Evolutionary conservation across 169 alveolate species (phyloP).

Genomic region (Plasmodium yoelii): DNA sequence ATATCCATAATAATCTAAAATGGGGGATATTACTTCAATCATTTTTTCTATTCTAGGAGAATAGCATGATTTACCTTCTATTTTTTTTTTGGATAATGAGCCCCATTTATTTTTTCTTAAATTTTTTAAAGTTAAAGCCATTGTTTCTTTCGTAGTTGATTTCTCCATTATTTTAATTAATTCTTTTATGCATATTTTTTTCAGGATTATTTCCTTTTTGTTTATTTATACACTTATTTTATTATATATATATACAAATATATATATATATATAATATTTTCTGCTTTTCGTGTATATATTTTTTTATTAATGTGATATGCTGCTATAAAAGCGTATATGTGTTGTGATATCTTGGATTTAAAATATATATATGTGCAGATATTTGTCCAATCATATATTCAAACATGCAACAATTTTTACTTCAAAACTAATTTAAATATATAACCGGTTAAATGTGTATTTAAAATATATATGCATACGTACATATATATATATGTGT

Average conservation of each 20-base stretch:
- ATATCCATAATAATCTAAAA: constrained; percentile 74
- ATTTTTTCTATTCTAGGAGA: constrained; percentile 76
- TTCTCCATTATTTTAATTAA: constrained; percentile 49
- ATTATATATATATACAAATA: constrained; percentile 2
- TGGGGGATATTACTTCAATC: constrained; percentile 70
- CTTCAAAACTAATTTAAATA: constrained; percentile 26
- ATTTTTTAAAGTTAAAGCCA: constrained; percentile 57
- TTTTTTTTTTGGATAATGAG: constrained; percentile 64
- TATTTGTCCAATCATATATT: not conserved
- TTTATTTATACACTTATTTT: not conserved
- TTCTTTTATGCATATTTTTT: constrained; percentile 64
- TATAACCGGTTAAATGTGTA: constrained; percentile 15
- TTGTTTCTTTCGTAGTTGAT: constrained; percentile 60
- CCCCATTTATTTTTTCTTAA: constrained; percentile 70
- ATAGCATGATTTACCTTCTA: constrained; percentile 65
- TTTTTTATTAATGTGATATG: not conserved
- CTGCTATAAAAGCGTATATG: not conserved
- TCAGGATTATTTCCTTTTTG: constrained; percentile 8
- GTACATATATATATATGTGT: constrained; percentile 4
- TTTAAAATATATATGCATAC: not conserved
- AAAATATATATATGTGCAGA: constrained; percentile 15
- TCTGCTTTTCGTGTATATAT: not conserved
- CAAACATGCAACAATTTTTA: constrained; percentile 4
- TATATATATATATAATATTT: constrained; percentile 11
- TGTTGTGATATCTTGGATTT: not conserved